A percentile compares a stretch with the other conserved stretches of the same genome.
Evolutionary conservation across 2,329 filamentous ascomycete species (phyloP).

Genomic region (Pseudogymnoascus sp.): DNA sequence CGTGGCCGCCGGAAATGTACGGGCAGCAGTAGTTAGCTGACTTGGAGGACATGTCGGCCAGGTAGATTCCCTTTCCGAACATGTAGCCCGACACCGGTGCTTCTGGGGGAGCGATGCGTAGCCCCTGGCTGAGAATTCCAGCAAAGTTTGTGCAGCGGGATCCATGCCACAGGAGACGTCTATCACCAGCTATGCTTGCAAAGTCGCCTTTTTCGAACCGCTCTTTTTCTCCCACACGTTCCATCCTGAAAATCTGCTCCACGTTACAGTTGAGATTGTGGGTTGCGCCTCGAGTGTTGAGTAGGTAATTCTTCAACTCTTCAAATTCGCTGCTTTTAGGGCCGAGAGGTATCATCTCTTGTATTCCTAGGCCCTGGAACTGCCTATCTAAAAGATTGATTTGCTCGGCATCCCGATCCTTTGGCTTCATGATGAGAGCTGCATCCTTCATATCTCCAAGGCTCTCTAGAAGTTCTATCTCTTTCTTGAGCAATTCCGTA

Average conservation of each 20-base stretch:
- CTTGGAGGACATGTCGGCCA: constrained; percentile 78
- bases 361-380: constrained; percentile 60
- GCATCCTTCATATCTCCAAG: constrained; percentile 81
- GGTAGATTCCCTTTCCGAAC: constrained; percentile 86
- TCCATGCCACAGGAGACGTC: constrained; percentile 80
- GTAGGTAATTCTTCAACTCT: constrained; percentile 58
- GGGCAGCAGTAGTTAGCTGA: constrained; percentile 68
- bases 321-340: constrained; percentile 46
- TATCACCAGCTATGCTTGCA: constrained; percentile 39
- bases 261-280: constrained; percentile 54
- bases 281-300: constrained; percentile 55
- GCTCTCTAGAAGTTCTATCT: constrained; percentile 72
- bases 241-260: constrained; percentile 73
- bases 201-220: constrained; percentile 27
- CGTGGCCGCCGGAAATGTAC: constrained; percentile 54
- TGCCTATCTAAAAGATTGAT: constrained; percentile 63
- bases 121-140: constrained; percentile 77
- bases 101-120: constrained; percentile 82
- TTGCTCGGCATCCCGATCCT: constrained; percentile 39
- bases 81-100: constrained; percentile 75
- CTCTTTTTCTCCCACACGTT: constrained; percentile 61
- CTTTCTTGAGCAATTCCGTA: constrained; percentile 53
- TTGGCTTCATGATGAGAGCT: constrained; percentile 64
- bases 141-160: constrained; percentile 77
- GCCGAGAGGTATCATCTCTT: constrained; percentile 58